A percentile compares a stretch with the other conserved stretches of the same genome.
phyloP scores from a whole-genome alignment of 306 rosid genomes.

The Luffa acutangula region DNA sequence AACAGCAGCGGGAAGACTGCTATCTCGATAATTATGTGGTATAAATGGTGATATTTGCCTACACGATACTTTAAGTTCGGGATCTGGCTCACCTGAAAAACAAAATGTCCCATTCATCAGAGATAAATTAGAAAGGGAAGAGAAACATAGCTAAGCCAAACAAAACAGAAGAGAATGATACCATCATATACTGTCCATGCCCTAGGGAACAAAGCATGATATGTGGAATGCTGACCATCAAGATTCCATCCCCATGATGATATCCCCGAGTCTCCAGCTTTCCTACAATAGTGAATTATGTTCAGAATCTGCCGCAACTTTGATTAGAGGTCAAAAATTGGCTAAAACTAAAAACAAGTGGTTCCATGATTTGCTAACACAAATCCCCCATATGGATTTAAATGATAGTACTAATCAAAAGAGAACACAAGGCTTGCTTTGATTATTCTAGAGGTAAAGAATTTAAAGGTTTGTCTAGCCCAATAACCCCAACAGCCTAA shows the following conservation, averaged over 20 bases:
- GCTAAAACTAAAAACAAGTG: neutral
- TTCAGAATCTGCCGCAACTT: constrained; percentile 1
- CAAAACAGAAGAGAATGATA: constrained; percentile 25
- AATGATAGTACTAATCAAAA: neutral
- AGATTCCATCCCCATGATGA: constrained; percentile 99
- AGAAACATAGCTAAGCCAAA: constrained; percentile 1
- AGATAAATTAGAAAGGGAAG: constrained; percentile 6
- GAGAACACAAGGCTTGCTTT: neutral
- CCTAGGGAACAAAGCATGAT: constrained; percentile 98
- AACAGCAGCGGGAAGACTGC: constrained; percentile 94
- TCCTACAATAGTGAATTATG: constrained; percentile 29
- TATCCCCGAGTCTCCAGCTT: constrained; percentile 70
- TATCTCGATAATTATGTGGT: constrained; percentile 89
- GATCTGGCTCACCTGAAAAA: constrained; percentile 88
- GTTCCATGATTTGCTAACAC: neutral
- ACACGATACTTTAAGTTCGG: constrained; percentile 87
- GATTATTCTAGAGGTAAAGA: neutral
- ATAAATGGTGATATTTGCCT: constrained; percentile 95
- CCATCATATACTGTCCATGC: constrained; percentile 99
- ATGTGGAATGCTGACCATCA: constrained; percentile 90
- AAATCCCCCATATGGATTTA: neutral
- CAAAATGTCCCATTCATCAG: constrained; percentile 9
- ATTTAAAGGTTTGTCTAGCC: neutral
- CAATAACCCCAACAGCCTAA: neutral
- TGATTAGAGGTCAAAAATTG: neutral